phyloP scores from a whole-genome alignment of 176 grass and related monocot genomes.

The Dactylis glomerata region DNA sequence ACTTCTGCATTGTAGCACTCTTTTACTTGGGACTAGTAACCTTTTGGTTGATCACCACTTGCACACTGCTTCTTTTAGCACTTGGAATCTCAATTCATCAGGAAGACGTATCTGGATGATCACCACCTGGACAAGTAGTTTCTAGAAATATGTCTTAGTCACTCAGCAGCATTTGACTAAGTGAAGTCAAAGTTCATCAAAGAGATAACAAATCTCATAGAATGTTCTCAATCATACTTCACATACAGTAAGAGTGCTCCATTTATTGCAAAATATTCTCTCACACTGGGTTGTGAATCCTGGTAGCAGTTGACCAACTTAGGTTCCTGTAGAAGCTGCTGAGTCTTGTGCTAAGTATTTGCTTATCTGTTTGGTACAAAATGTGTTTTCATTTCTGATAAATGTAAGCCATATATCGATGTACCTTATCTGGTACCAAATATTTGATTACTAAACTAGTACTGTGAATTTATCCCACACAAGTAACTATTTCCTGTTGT shows the following conservation, averaged over 20 bases:
- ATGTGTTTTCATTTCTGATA: background rate
- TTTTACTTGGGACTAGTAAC: background rate
- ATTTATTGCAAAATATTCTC: background rate
- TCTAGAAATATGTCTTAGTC: background rate
- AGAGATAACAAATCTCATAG: background rate
- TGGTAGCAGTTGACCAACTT: background rate
- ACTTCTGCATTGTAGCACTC: background rate
- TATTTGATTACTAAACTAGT: background rate
- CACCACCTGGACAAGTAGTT: background rate
- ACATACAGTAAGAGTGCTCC: background rate
- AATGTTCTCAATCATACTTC: background rate
- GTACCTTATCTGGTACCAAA: background rate
- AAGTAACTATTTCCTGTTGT: background rate
- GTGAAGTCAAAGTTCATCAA: background rate
- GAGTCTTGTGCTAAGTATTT: background rate
- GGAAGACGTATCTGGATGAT: background rate
- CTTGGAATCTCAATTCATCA: background rate
- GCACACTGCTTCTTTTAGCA: background rate
- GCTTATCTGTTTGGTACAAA: background rate
- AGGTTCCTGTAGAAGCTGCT: background rate
- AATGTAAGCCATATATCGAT: background rate
- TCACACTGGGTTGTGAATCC: background rate
- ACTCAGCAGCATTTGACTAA: background rate
- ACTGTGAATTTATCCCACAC: background rate
- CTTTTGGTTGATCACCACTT: background rate